Base-by-base conservation (phyloP, 2,329 filamentous ascomycete species). In the Colletotrichum navitas region DNA sequence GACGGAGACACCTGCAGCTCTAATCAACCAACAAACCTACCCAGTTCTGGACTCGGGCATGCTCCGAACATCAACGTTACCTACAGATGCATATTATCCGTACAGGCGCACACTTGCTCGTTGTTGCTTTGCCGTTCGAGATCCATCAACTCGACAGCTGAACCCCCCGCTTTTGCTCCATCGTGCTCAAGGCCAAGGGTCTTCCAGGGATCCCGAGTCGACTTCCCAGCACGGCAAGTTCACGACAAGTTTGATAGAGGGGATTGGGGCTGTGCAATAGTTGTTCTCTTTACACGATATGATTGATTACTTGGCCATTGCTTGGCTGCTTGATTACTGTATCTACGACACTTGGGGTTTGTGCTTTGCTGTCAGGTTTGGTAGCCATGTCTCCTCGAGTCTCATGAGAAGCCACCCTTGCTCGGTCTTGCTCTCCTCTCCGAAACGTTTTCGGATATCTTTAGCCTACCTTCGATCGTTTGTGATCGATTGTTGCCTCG, bases 1-100 rank as follows among this genome's bases (percentile, higher is more conserved):
- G 49, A 41, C 29, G 41, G 24, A 54, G 32, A 47, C 52, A 58
- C 68, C 59, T 69, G 60, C 69, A 72, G 56, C 41, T 43, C 18
- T 39, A 58, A 55, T 72, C 45, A 39, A 52, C 51, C 11, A 41
- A 32, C 45, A 56, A 39, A 14, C 36, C 36, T 11, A 43, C 58
- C 52, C 65, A 54, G 68, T 63, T 63, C 65, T 49, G 52, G 65
- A 59, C 45, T 64, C 69, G 69, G 69, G 59, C 69, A 72, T 60
- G 63, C 67, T 69, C 69, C 69, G 65, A 71, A 36, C 21, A 54
- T 60, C 60, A 69, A 69, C 32, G 60, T 64, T 69, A 61, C 65
- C 29, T 39, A 29, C 55, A 66, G 39, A 55, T 21, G 11, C 45
- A n/a, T n/a, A 8, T 6, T 7, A 43, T 51, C 26, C 34, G 34